phyloP scores from a whole-genome alignment of 495 filamentous ascomycete species.

The Sphaerosporella brunnea region DNA sequence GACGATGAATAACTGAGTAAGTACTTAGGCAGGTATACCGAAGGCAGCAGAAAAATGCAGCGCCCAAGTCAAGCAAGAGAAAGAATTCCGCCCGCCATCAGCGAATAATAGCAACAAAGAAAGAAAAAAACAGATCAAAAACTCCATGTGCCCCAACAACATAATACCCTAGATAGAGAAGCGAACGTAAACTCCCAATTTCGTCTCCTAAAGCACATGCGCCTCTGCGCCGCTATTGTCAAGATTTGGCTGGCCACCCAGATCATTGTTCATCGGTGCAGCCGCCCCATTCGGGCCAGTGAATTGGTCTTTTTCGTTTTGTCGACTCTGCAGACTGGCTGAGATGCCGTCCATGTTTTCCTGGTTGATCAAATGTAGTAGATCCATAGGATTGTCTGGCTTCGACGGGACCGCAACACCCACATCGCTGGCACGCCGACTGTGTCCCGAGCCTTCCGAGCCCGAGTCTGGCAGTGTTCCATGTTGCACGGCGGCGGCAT shows the following conservation, averaged over 20 bases:
- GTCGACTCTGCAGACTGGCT: background rate
- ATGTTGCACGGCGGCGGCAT: conserved; percentile 19
- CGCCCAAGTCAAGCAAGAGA: background rate
- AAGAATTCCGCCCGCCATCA: background rate
- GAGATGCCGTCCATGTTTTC: background rate
- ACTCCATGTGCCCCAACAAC: background rate
- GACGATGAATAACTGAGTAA: background rate
- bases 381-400: conserved; percentile 21
- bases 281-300: conserved; percentile 1
- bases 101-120: background rate
- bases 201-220: background rate
- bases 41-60: background rate
- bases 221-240: background rate
- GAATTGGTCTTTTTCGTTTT: background rate
- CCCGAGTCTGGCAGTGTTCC: conserved; percentile 16
- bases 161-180: background rate
- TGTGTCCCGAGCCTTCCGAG: conserved; percentile 15
- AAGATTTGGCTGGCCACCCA: background rate
- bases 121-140: background rate
- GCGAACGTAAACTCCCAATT: background rate
- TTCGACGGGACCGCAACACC: conserved; percentile 7
- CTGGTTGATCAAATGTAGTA: conserved; percentile 13
- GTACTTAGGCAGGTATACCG: background rate
- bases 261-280: background rate
- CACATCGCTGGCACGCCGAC: conserved; percentile 16